Base-by-base conservation (phyloP, 345 rosid genomes). In the Mercurialis annua region DNA sequence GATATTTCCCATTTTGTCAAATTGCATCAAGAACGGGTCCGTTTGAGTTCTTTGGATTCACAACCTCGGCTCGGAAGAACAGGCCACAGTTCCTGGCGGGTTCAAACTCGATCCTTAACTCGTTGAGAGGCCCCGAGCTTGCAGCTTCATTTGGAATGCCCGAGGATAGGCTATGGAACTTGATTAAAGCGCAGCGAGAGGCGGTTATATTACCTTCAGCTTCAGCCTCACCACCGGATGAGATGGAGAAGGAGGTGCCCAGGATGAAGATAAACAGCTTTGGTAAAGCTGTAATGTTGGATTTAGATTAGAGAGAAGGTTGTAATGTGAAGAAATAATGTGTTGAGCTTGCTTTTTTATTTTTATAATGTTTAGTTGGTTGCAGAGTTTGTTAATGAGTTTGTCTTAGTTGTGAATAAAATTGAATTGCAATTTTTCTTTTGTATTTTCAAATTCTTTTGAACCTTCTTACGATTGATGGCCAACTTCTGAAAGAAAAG, bases 1-100 rank as follows among this genome's bases (percentile, higher is more conserved):
- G 92, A 67, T 89, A 86, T 87, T 85, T 91, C 33, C 87, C 96
- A 0, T 94, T 94, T 79, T 86, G 93, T 52, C 96, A 94, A 67
- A 84, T 89, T 18, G 91, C 99, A 5, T 84, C 96, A 1, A 47
- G 86, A 50, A 47, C 67, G 0, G 84, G 80, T 0, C 85, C 96
- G 0, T 74, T 91, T 1, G 89, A 74, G 89, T 89, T 91, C 79
- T 85, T 85, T 1, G 96, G 96, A 36, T 94, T 91, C 86, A 89
- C 99, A 0, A 89, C 99, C 15, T 91, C 95, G 0, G 86, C 98
- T 16, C 46, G 53, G 30, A 74, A 79, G 87, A 94, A 89, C 66
- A 75, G 85, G 48, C 99, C 98, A 3, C 98, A 87, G 81, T 89
- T 91, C 76, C 69, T 94, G 14, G 96, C 62, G 0, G 97, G 98